A percentile compares a stretch with the other conserved stretches of the same genome.
Evolutionary conservation across 495 filamentous ascomycete genomes (phyloP).

Genomic region (Daldinia grandis): DNA sequence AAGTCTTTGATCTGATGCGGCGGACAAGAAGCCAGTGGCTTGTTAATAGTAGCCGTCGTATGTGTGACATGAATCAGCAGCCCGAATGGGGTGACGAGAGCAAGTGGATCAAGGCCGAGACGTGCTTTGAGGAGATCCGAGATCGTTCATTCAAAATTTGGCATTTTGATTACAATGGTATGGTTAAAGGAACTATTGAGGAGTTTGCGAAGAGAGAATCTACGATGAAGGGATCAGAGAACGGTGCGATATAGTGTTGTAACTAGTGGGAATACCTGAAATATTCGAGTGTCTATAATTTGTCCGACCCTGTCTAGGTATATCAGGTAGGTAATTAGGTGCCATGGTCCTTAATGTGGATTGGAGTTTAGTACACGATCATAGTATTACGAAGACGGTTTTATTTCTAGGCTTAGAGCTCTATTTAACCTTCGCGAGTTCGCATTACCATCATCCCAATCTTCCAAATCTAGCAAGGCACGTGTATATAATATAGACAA

Average conservation of each 20-base stretch:
- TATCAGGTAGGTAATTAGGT: too few relatives aligned
- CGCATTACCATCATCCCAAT: too few relatives aligned
- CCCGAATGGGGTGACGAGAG: conserved; percentile 31
- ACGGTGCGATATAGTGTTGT: not conserved
- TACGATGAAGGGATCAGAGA: not conserved
- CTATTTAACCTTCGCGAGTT: too few relatives aligned
- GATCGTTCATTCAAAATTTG: conserved; percentile 48
- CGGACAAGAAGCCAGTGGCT: conserved; percentile 47
- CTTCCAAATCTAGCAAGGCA: too few relatives aligned
- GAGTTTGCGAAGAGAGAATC: conserved; percentile 17
- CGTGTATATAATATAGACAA: too few relatives aligned
- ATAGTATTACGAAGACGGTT: too few relatives aligned
- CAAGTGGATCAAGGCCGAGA: conserved; percentile 47
- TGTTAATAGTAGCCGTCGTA: conserved; percentile 45
- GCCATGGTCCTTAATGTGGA: too few relatives aligned
- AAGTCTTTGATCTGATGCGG: conserved; percentile 31
- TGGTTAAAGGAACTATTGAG: conserved; percentile 35
- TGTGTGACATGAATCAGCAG: conserved; percentile 47
- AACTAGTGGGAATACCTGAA: too few relatives aligned
- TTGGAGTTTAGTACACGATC: too few relatives aligned
- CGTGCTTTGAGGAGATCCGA: conserved; percentile 45
- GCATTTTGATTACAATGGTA: conserved; percentile 45
- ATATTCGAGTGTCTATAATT: too few relatives aligned
- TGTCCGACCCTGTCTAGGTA: too few relatives aligned
- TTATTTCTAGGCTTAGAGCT: too few relatives aligned